These are phyloP conservation scores for Fusarium sp. DNA, from an alignment of 2,329 filamentous ascomycete species.

Conservation along the genomic window DNA sequence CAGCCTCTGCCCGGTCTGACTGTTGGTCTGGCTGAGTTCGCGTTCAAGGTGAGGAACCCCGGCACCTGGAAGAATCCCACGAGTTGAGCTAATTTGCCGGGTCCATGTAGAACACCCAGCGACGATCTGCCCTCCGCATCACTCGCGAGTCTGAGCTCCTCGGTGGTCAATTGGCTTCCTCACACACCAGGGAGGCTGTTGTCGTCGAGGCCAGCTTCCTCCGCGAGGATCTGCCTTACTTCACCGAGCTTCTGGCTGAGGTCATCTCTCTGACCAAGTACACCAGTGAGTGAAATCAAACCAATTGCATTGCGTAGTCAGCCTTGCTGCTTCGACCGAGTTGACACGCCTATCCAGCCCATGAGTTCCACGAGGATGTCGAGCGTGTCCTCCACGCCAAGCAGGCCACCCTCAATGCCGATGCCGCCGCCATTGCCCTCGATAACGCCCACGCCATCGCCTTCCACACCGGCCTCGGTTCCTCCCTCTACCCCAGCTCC, in stretches of 20 bases:
- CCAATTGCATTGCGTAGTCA: conserved; percentile 14
- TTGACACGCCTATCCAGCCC: conserved; percentile 64
- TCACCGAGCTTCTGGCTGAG: conserved; percentile 94
- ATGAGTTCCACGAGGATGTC: conserved; percentile 93
- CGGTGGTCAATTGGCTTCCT: conserved; percentile 87
- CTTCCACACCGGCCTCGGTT: conserved; percentile 93
- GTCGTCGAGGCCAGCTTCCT: conserved; percentile 96
- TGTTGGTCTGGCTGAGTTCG: conserved; percentile 92
- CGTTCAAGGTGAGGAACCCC: conserved; percentile 81
- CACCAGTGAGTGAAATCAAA: conserved; percentile 66
- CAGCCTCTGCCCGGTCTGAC: conserved; percentile 90
- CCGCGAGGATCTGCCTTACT: conserved; percentile 95
- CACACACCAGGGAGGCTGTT: conserved; percentile 93
- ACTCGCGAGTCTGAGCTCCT: conserved; percentile 95
- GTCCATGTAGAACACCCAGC: conserved; percentile 78
- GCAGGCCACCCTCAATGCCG: conserved; percentile 78
- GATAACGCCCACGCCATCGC: conserved; percentile 88
- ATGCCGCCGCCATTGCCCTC: conserved; percentile 76
- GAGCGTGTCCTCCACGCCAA: conserved; percentile 80
- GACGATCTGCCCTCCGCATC: conserved; percentile 91
- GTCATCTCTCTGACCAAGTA: conserved; percentile 91
- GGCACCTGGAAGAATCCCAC: conserved; percentile 18
- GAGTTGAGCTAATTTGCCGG: conserved; percentile 61
- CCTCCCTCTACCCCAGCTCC: conserved; percentile 78
- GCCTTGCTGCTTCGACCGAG: conserved; percentile 3